Evolutionary conservation across 2,329 filamentous ascomycete genomes (phyloP), one percentile per base, ranked within the genome.

Genomic region (Dactylellina parvicollis): DNA sequence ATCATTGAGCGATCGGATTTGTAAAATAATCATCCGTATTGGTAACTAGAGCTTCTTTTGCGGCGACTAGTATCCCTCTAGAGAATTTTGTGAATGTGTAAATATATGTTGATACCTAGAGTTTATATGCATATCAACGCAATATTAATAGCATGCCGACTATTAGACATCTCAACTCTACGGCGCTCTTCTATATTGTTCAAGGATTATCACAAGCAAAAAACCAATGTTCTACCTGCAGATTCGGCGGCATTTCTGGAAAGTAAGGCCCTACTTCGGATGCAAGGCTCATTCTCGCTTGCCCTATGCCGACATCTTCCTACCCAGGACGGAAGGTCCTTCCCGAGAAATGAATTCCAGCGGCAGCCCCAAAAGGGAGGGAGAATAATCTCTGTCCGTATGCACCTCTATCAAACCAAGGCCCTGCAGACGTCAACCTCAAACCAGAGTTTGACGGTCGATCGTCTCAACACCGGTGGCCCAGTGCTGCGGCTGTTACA

Each of bases 351-450:
- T 56, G 54, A 70, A 72, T 64, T 36, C 60, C 50, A 64, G 40
- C 56, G 44, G 44, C 59, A 57, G 54, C 24, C 59, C 67, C 22
- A 57, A 72, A 59, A 28, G 40, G 67, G 67, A 64, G 50, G 59
- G 67, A 65, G 57, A 49, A 20, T 26, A 38, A 59, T 50, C 18
- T 57, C 18, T 47, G 30, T 24, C n/a, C 44, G 26, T 16, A 32
- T 20, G 55, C 40, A 46, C 55, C 47, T 59, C 14, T 36, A 59
- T 22, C 26, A 67, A 49, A 30, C 34, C 34, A 38, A 38, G 61
- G 30, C 49, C 50, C 42, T 59, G 62, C 62, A 67, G 47, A 69
- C 47, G 55, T 69, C 54, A 69, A 60, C 55, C 49, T 69, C 64
- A 69, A 69, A 69, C 64, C 22, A 16, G 9, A 22, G 64, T 69